A percentile compares a stretch with the other conserved stretches of the same genome.
Evolutionary conservation across 1,139 yeast genomes (phyloP).

Genomic region (Blastobotrys buckinghamii): DNA sequence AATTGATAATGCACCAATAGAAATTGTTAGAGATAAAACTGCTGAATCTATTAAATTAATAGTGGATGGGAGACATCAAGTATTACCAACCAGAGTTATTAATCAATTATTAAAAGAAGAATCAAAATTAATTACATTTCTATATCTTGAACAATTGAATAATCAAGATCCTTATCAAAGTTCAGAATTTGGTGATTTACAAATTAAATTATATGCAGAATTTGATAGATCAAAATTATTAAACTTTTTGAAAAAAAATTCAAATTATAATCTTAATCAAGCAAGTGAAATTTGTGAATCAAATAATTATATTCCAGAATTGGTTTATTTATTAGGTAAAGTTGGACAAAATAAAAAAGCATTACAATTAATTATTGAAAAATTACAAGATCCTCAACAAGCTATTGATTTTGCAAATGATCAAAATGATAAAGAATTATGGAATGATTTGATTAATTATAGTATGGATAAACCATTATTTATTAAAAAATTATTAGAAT

Average conservation of each 20-base stretch:
- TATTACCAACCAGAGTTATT: slow-evolving; percentile 49
- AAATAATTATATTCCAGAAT: slow-evolving; percentile 53
- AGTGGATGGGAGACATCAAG: slow-evolving; percentile 60
- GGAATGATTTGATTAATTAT: slow-evolving; percentile 69
- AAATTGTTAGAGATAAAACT: slow-evolving; percentile 39
- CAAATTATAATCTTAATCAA: slow-evolving; percentile 59
- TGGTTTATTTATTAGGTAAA: slow-evolving; percentile 75
- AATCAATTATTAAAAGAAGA: slow-evolving; percentile 36
- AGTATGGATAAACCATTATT: slow-evolving; percentile 69
- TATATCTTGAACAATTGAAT: slow-evolving; percentile 54
- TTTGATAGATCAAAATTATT: slow-evolving; percentile 50
- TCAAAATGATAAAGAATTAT: slow-evolving; percentile 67
- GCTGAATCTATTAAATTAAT: slow-evolving; percentile 48
- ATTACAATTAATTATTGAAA: slow-evolving; percentile 64
- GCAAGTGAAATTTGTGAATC: slow-evolving; percentile 63
- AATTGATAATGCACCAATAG: slow-evolving; percentile 39
- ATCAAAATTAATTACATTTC: slow-evolving; percentile 43
- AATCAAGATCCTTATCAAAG: slow-evolving; percentile 49
- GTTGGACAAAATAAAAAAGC: slow-evolving; percentile 80
- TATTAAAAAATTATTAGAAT: slow-evolving; percentile 64
- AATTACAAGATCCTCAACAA: slow-evolving; percentile 67
- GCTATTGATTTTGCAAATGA: slow-evolving; percentile 79
- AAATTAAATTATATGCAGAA: slow-evolving; percentile 59
- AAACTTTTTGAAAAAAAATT: slow-evolving; percentile 47
- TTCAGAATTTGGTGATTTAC: slow-evolving; percentile 56